phyloP scores from a whole-genome alignment of 2,329 filamentous ascomycete genomes.

The Helotiales sp. region DNA sequence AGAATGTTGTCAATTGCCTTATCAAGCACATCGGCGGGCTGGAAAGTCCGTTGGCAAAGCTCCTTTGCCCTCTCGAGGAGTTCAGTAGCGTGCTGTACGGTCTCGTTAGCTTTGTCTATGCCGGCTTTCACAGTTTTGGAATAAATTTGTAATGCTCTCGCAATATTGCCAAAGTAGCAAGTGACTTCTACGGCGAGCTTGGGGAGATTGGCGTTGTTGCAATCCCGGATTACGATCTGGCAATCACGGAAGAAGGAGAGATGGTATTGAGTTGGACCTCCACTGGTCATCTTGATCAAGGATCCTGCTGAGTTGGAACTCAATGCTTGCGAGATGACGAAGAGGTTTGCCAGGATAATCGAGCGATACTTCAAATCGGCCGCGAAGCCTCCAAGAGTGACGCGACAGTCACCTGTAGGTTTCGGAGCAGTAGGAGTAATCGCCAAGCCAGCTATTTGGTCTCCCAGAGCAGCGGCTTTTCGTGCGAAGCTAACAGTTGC shows the following conservation, averaged over 20 bases:
- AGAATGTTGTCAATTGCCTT: slow-evolving; percentile 40
- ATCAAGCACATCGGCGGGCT: slow-evolving; percentile 37
- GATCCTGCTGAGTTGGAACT: not conserved
- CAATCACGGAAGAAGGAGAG: slow-evolving; percentile 40
- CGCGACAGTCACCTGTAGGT: slow-evolving; percentile 41
- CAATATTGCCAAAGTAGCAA: slow-evolving; percentile 41
- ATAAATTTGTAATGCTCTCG: not conserved
- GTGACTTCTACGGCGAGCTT: slow-evolving; percentile 46
- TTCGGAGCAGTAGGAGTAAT: slow-evolving; percentile 31
- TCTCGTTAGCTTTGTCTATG: slow-evolving; percentile 21
- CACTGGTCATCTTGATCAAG: not conserved
- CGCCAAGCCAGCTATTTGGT: slow-evolving; percentile 30
- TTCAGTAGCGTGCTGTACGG: not conserved
- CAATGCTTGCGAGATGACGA: not conserved
- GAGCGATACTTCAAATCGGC: not conserved
- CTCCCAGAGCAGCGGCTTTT: slow-evolving; percentile 10
- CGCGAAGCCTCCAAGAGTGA: slow-evolving; percentile 10
- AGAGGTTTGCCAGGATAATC: not conserved
- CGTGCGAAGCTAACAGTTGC: slow-evolving; percentile 36
- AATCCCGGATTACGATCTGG: slow-evolving; percentile 41
- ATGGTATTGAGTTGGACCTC: not conserved
- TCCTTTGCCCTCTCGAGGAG: slow-evolving; percentile 41
- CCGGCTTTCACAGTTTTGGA: slow-evolving; percentile 23
- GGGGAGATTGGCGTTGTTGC: slow-evolving; percentile 42
- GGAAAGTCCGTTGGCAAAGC: slow-evolving; percentile 45